Conservation (phyloP, 2,329 filamentous ascomycete genomes). For the Botrytis galanthina region DNA sequence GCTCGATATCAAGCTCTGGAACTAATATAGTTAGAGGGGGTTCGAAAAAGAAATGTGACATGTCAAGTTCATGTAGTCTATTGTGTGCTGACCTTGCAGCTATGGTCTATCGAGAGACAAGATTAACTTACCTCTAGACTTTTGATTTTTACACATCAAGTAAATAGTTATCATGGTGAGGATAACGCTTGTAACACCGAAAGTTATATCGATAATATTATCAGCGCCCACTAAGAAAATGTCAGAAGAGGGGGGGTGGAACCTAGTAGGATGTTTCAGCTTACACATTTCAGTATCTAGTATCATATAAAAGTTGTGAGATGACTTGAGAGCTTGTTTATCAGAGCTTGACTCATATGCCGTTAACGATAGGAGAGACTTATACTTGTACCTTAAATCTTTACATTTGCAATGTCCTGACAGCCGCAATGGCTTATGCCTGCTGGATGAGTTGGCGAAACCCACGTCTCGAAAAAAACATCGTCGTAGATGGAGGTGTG, state of each 20-base stretch:
- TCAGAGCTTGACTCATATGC: neutral
- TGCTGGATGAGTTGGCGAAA: neutral
- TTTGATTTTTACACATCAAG: neutral
- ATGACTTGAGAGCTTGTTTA: neutral
- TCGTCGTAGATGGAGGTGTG: neutral
- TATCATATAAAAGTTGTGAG: neutral
- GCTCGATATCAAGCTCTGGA: conserved; percentile 2
- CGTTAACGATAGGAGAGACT: neutral
- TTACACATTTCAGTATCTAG: neutral
- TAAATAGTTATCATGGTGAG: neutral
- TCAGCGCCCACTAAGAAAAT: neutral
- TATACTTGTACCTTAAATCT: neutral
- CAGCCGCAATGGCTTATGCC: neutral
- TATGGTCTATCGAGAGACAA: neutral
- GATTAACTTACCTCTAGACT: neutral
- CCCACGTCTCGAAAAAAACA: neutral
- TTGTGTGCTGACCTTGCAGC: neutral
- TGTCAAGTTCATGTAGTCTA: neutral
- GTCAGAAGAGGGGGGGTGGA: neutral
- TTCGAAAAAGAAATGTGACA: too few relatives aligned
- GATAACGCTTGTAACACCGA: neutral
- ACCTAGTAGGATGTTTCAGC: neutral
- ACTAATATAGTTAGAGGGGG: neutral
- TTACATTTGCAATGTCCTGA: neutral
- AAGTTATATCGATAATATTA: conserved; percentile 8